These are phyloP conservation scores for Colletotrichum karsti DNA, from an alignment of 2,329 filamentous ascomycete species.

Conservation along the genomic window DNA sequence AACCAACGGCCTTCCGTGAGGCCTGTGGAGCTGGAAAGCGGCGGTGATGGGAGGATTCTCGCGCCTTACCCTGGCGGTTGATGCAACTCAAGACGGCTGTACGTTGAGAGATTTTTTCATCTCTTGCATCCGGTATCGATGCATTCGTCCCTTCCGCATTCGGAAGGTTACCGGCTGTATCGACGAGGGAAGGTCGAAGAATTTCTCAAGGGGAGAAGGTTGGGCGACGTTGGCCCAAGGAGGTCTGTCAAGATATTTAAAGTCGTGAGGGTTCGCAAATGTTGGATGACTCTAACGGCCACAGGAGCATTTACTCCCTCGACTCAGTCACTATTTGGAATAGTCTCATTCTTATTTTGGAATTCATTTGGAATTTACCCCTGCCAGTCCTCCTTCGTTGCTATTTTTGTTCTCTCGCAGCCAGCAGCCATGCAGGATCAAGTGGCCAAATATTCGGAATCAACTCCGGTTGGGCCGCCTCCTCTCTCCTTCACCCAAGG, in stretches of 20 bases:
- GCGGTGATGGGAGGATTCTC: background rate
- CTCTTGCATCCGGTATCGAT: background rate
- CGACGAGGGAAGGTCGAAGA: background rate
- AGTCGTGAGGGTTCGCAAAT: background rate
- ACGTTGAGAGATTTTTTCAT: background rate
- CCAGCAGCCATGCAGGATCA: slow-evolving; percentile 16
- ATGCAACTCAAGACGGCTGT: slow-evolving; percentile 24
- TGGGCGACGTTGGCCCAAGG: background rate
- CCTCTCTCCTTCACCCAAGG: slow-evolving; percentile 15
- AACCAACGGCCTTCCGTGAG: background rate
- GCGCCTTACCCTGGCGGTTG: background rate
- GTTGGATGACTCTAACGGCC: background rate
- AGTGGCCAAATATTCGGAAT: background rate
- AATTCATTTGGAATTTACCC: slow-evolving; percentile 20
- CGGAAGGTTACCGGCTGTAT: background rate
- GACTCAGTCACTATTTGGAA: slow-evolving; percentile 9
- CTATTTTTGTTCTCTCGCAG: slow-evolving; percentile 19
- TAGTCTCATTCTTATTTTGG: slow-evolving; percentile 10
- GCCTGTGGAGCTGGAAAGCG: background rate
- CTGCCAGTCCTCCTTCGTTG: slow-evolving; percentile 3
- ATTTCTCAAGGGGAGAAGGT: background rate
- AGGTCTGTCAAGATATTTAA: slow-evolving; percentile 19
- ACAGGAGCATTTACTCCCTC: slow-evolving; percentile 24
- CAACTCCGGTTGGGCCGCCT: slow-evolving; percentile 15
- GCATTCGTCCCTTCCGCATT: background rate